These are phyloP conservation scores for Lecanicillium sp. DNA, from an alignment of 2,329 filamentous ascomycete genomes.

Conservation along the genomic window DNA sequence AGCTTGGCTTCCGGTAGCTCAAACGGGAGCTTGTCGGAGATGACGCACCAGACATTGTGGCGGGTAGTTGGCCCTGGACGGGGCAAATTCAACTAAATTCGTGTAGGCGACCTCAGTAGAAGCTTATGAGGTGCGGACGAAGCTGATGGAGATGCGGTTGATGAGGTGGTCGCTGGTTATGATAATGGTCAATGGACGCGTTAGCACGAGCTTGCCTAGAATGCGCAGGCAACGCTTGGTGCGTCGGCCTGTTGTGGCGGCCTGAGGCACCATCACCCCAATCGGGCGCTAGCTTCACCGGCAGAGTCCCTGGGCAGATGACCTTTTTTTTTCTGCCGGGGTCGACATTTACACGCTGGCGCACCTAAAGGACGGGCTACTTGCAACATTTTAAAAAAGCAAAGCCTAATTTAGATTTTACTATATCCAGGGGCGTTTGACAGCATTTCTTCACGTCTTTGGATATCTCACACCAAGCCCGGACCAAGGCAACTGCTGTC, in stretches of 20 bases:
- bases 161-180: conserved; percentile 4
- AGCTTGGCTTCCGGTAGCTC: conserved; percentile 19
- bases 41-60: conserved; percentile 46
- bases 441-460: no score
- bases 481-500: no score
- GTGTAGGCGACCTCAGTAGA: background rate
- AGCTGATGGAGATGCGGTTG: conserved; percentile 13
- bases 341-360: no score
- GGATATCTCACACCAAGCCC: no score
- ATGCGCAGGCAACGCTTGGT: conserved; percentile 15
- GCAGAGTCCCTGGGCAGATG: no score
- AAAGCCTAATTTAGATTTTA: no score
- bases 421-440: no score
- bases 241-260: conserved; percentile 1
- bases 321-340: no score
- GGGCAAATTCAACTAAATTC: conserved; percentile 1
- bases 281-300: no score
- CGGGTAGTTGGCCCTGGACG: conserved; percentile 14
- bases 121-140: conserved; percentile 1
- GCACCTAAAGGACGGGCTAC: no score
- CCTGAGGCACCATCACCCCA: conserved; percentile 4
- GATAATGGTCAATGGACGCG: conserved; percentile 23
- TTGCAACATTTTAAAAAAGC: no score
- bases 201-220: conserved; percentile 43
- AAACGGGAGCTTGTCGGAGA: conserved; percentile 6